These are phyloP conservation scores for Verticillium longisporum DNA, from an alignment of 2,329 filamentous ascomycete species.

Conservation along the genomic window DNA sequence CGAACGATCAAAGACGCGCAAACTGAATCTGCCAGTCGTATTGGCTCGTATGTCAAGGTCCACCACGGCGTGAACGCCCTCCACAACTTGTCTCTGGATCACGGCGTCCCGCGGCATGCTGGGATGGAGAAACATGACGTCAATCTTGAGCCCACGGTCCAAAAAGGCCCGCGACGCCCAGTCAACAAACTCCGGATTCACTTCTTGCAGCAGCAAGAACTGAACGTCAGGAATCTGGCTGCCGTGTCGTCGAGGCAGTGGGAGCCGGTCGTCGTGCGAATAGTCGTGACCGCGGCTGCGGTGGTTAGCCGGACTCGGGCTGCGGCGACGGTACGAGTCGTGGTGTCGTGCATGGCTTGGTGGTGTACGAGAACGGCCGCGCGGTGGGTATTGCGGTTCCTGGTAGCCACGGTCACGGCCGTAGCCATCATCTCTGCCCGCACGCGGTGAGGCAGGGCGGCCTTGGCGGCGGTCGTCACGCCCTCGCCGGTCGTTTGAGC, in stretches of 20 bases:
- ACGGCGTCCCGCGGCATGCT: constrained; percentile 63
- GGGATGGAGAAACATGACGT: constrained; percentile 73
- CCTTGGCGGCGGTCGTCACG: constrained; percentile 62
- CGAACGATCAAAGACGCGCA: constrained; percentile 81
- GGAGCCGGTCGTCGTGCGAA: constrained; percentile 53
- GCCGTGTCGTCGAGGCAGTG: constrained; percentile 67
- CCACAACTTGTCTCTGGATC: constrained; percentile 77
- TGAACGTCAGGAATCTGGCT: constrained; percentile 83
- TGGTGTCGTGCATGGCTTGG: constrained; percentile 35
- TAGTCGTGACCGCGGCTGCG: constrained; percentile 40
- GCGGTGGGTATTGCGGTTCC: constrained; percentile 30
- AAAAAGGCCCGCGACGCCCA: constrained; percentile 77
- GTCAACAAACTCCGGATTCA: constrained; percentile 71
- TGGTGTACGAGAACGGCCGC: constrained; percentile 66
- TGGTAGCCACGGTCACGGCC: constrained; percentile 37
- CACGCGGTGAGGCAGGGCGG: constrained; percentile 51
- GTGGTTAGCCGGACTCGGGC: constrained; percentile 52
- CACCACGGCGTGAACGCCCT: constrained; percentile 81
- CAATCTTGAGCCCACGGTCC: constrained; percentile 63
- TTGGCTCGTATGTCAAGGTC: constrained; percentile 68
- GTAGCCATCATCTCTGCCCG: constrained; percentile 57
- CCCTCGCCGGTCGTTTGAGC: constrained; percentile 39
- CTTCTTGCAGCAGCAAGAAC: constrained; percentile 72
- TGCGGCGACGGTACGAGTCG: constrained; percentile 58
- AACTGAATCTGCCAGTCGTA: constrained; percentile 62